phyloP scores from a whole-genome alignment of 768 basidiomycete genomes.

The Coprinopsis strossmayeri region DNA sequence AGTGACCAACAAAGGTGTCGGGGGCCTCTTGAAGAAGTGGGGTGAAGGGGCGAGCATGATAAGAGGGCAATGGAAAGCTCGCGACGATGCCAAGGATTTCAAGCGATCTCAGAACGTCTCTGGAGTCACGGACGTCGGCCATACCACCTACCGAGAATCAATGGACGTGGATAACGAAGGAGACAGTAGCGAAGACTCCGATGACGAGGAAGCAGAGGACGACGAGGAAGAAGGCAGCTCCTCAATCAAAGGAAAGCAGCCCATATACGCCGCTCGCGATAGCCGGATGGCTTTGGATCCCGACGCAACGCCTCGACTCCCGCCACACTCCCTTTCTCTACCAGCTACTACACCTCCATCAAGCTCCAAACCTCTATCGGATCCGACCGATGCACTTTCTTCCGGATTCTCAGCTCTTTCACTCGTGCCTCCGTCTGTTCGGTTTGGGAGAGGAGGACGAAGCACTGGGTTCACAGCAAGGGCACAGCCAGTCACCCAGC shows the following conservation, averaged over 20 bases:
- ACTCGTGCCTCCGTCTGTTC: conserved; percentile 61
- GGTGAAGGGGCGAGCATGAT: conserved; percentile 81
- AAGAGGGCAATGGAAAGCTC: conserved; percentile 61
- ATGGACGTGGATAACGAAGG: conserved; percentile 24
- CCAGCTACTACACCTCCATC: conserved; percentile 7
- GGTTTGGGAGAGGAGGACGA: conserved; percentile 65
- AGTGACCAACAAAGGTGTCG: conserved; percentile 87
- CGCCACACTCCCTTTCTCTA: conserved; percentile 1
- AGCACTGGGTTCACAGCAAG: conserved; percentile 9
- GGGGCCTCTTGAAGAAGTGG: conserved; percentile 72
- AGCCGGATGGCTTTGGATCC: conserved; percentile 16
- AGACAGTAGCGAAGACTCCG: conserved; percentile 20
- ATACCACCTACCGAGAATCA: conserved; percentile 17
- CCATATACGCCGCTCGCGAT: conserved; percentile 5
- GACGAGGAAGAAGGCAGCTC: conserved; percentile 17
- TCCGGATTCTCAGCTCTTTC: conserved; percentile 38
- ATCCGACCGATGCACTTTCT: conserved; percentile 41
- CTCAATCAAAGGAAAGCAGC: conserved; percentile 14
- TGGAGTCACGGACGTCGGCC: conserved; percentile 9
- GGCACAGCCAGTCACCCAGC: background rate
- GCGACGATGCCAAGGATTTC: conserved; percentile 16
- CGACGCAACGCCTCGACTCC: conserved; percentile 21
- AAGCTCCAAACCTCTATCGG: conserved; percentile 17
- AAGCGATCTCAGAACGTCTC: conserved; percentile 4
- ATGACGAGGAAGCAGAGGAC: conserved; percentile 17